Base-by-base conservation (phyloP, 768 basidiomycete species). In the Russula sp. region DNA sequence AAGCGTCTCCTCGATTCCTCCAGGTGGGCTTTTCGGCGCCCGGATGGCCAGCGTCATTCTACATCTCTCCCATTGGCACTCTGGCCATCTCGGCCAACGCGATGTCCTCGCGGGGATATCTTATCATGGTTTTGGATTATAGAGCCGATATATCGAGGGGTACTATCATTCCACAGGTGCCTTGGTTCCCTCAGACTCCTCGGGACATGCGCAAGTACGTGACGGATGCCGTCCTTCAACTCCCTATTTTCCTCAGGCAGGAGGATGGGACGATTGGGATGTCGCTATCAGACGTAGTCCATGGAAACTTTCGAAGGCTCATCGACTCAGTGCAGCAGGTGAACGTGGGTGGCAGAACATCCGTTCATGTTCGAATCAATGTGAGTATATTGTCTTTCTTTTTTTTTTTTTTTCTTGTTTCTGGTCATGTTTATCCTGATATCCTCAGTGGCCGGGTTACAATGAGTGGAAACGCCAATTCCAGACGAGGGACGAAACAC, bases 401-500 rank as follows among this genome's bases (percentile, higher is more conserved):
- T 11, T 14, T 40, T n/a, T 3, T 20, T 11, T 14, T 32, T 27
- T 27, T 31, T 16, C 34, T 32, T n/a, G 18, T 37, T 32, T 14
- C 20, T 0, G 42, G 54, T 37, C 5, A n/a, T 57, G 2, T 10
- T 55, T 20, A 66, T 27, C 16, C n/a, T 32, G 37, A 14, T 37
- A 18, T 27, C 35, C 10, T 2, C 39, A 68, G 67, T 68, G 67
- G 67, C 67, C 65, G 2, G 67, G 67, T 13, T 68, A 66, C 14
- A 53, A 27, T 7, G 67, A 68, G 10, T 68, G 60, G 60, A 63
- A 68, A 34, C 67, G 67, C n/a, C 67, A 68, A 56, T 62, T 68
- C 50, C 67, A 68, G 54, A 68, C 65, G 13, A 48, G 65, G 50
- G 67, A 68, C 11, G 67, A 68, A 40, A 68, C 67, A 0, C 53